Evolutionary conservation across 2,329 filamentous ascomycete species (phyloP).

Genomic region (Penicillium occitanis): DNA sequence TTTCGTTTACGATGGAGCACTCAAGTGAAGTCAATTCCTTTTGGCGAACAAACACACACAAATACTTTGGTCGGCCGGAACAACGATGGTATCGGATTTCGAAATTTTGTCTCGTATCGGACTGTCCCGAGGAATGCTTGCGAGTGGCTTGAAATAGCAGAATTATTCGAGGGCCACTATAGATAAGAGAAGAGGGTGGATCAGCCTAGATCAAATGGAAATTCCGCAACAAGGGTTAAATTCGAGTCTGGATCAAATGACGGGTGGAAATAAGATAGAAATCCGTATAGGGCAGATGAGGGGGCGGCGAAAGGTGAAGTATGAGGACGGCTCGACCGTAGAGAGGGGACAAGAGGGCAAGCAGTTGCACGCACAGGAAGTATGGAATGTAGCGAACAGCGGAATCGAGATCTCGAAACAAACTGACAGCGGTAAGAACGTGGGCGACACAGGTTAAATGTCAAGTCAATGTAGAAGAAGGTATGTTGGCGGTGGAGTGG

Average conservation of each 20-base stretch:
- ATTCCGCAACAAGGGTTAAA: slow-evolving; percentile 13
- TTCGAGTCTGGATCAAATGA: slow-evolving; percentile 1
- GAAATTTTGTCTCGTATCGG: slow-evolving; percentile 10
- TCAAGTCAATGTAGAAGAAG: slow-evolving; percentile 21
- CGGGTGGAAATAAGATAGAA: slow-evolving; percentile 10
- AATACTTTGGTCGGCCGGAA: slow-evolving; percentile 1
- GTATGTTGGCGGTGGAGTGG: slow-evolving; percentile 19
- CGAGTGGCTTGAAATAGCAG: slow-evolving; percentile 12
- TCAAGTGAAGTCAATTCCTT: slow-evolving; percentile 20
- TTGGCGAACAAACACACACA: not conserved
- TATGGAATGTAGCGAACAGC: slow-evolving; percentile 9
- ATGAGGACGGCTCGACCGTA: slow-evolving; percentile 17
- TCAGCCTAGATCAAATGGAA: slow-evolving; percentile 12
- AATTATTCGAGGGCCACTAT: slow-evolving; percentile 10
- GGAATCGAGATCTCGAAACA: slow-evolving; percentile 2
- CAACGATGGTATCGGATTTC: slow-evolving; percentile 5
- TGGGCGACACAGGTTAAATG: slow-evolving; percentile 12
- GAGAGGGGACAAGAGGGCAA: slow-evolving; percentile 22
- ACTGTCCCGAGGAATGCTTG: slow-evolving; percentile 17
- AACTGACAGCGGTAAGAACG: slow-evolving; percentile 8
- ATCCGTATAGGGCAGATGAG: slow-evolving; percentile 19
- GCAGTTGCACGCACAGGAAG: slow-evolving; percentile 3
- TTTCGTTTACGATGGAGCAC: slow-evolving; percentile 20
- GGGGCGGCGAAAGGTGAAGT: slow-evolving; percentile 23
- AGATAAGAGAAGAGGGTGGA: slow-evolving; percentile 10